Evolutionary conservation across 257 asterid genomes (phyloP).

Genomic region (Solanum appendiculatum): DNA sequence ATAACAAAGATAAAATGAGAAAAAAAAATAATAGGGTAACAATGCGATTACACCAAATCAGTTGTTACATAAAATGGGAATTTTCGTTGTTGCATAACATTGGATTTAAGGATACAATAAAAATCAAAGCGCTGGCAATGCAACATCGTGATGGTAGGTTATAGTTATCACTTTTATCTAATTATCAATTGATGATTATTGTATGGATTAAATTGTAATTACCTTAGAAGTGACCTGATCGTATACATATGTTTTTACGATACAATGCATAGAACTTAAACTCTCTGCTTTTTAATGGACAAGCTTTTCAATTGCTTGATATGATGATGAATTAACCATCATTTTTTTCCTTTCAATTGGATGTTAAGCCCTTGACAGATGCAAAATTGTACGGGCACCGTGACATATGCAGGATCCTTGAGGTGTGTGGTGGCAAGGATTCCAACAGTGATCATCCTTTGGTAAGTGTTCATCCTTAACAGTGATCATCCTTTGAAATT

Average conservation of each 20-base stretch:
- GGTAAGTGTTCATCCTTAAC: constrained; percentile 12
- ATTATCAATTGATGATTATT: background rate
- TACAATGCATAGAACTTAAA: background rate
- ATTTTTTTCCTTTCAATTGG: background rate
- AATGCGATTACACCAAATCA: background rate
- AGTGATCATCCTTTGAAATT: background rate
- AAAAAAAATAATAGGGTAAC: background rate
- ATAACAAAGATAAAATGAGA: background rate
- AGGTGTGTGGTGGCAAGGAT: constrained; percentile 49
- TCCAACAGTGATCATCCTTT: constrained; percentile 30
- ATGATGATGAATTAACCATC: background rate
- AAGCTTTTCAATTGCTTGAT: background rate
- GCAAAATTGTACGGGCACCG: constrained; percentile 47
- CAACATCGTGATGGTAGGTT: background rate
- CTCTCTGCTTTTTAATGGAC: background rate
- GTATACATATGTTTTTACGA: background rate
- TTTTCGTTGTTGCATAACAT: background rate
- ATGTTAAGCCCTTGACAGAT: constrained; percentile 42
- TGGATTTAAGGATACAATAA: background rate
- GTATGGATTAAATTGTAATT: background rate
- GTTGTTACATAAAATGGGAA: background rate
- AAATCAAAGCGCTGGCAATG: background rate
- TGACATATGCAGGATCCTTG: constrained; percentile 59
- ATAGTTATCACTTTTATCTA: background rate
- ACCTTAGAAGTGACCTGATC: background rate